Base-by-base conservation (phyloP, 352 stramenopile species). In the Pythium sp. region DNA sequence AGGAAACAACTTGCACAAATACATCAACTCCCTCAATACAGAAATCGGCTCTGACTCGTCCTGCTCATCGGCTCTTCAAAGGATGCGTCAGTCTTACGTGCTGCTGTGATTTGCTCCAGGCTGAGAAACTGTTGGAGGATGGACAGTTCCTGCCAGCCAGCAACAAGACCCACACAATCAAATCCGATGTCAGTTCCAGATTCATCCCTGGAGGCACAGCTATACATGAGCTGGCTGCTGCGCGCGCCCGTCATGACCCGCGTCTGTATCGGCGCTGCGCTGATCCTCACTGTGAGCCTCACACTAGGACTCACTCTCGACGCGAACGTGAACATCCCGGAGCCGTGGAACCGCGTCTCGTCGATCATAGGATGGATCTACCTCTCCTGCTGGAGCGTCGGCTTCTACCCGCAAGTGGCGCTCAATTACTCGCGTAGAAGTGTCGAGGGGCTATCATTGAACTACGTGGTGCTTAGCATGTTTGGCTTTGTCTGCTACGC, bases 401-500 rank as follows among this genome's bases (percentile, higher is more conserved):
- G n/a, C 2, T 24, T 26, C 22, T 56, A 20, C 9, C 49, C n/a
- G 32, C 95, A 99, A 75, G 87, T 99, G n/a, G 86, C 98, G 49
- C 82, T 97, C 41, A 99, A 99, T 79, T 93, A 86, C 56, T 65
- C 90, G 65, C 80, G 94, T 58, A 84, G 83, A 59, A 97, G 87
- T 54, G 97, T 97, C 56, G 82, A 87, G 24, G 97, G 97, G 0
- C 70, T 99, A 2, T 98, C 85, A 34, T 12, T 97, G 49, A 94
- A 99, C 79, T 99, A 98, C 76, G 91, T 88, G 24, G 82, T 93
- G 20, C 82, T 98, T 65, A 98, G 99, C 73, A 82, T 98, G 51
- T 66, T 99, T 38, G 96, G 95, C 62, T 99, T 98, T 71, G 76
- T 84, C 46, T 98, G 91, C 71, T 99, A 99, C 74, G 89, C 91